Base-by-base conservation (phyloP, 148 eudicot genomes). In the Selenicereus undatus region DNA sequence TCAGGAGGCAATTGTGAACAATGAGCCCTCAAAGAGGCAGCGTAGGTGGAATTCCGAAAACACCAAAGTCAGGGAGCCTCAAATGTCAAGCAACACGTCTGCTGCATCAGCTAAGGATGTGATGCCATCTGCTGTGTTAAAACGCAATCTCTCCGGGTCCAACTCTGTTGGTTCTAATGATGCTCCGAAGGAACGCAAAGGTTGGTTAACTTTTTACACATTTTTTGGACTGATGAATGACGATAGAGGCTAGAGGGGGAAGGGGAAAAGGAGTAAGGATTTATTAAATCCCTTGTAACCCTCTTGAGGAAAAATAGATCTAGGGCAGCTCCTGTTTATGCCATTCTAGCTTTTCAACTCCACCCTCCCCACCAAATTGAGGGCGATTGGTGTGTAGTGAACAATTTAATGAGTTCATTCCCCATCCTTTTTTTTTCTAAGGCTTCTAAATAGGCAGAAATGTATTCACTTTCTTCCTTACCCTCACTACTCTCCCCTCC, bases 21-120 rank as follows among this genome's bases (percentile, higher is more conserved):
- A 76, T 81, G 95, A 93, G 73, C 76, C 87, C 30, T 73, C 84
- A 76, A 96, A 96, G 83, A 92, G 93, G 87, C 97, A 89, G 80
- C 89, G 97, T 60, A 90, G 89, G 78, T 90, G 93, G 97, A 91
- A 92, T 82, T 75, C 92, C 56, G 97, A 92, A 83, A 83, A 80
- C 76, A 69, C 77, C 7, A 83, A 78, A 66, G 84, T 66, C 56
- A 79, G 84, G 78, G 94, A 89, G 79, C 83, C 87, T 76, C 89
- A 83, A 78, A 85, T 74, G 76, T 72, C 82, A 29, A 78, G 50
- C 77, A 39, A 69, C 50, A 60, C 85, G 10, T 66, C 85, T 79
- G 86, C 87, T 42, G 79, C 82, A 16, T 84, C 88, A 20, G 87
- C 86, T 22, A 86, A 80, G 78, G 90, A 75, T 30, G 65, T 80